Percentiles rank a stretch among this genome's conserved stretches.
Evolutionary conservation across 495 filamentous ascomycete genomes (phyloP).

Genomic region (Trichoderma gamsii): DNA sequence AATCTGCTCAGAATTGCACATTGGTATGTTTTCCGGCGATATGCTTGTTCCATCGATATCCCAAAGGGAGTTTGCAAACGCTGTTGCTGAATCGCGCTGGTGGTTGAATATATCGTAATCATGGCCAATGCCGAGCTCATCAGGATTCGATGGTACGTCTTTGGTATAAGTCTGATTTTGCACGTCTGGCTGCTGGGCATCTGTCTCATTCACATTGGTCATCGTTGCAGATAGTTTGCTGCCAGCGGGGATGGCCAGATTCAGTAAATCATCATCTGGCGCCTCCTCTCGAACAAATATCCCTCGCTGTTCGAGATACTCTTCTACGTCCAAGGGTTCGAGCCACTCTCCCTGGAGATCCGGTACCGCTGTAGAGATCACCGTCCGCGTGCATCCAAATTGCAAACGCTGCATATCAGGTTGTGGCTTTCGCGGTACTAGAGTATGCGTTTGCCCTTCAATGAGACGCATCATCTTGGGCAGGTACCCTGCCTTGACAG

Average conservation of each 20-base stretch:
- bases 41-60: neutral
- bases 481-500: neutral
- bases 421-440: neutral
- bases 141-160: neutral
- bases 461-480: neutral
- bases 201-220: neutral
- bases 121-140: neutral
- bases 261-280: neutral
- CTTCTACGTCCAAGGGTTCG: neutral
- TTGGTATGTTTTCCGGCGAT: neutral
- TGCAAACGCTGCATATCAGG: neutral
- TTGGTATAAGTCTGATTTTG: too few species aligned
- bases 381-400: neutral
- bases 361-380: neutral
- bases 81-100: neutral
- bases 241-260: neutral
- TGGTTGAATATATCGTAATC: neutral
- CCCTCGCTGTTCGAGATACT: conserved; percentile 6
- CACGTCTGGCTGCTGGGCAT: neutral
- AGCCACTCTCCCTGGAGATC: conserved; percentile 7
- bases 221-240: neutral
- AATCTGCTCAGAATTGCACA: neutral
- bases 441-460: neutral
- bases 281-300: neutral
- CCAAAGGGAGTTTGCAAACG: neutral